Percentiles rank a stretch among this genome's conserved stretches.
These are phyloP conservation scores for Aspergillus sclerotioniger DNA, from an alignment of 495 filamentous ascomycete species.

Conservation along the genomic window DNA sequence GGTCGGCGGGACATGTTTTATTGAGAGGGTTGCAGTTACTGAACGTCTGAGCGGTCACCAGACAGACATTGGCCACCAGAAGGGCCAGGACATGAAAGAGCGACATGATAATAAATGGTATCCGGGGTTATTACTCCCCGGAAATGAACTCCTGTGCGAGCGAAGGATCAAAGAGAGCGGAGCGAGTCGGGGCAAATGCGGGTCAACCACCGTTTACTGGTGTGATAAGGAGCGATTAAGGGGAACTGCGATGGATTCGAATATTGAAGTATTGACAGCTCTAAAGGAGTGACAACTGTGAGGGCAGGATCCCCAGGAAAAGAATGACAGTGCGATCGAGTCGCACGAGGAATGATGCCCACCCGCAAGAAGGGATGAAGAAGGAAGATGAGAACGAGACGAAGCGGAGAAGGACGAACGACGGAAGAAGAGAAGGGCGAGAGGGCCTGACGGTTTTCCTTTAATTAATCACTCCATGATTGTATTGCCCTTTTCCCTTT, in stretches of 20 bases:
- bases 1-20: conserved; percentile 61
- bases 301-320: conserved; percentile 19
- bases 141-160: not conserved
- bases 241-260: conserved; percentile 21
- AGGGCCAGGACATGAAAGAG: conserved; percentile 26
- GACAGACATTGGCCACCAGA: conserved; percentile 26
- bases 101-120: conserved; percentile 24
- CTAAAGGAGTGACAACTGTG: conserved; percentile 17
- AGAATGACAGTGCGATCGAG: conserved; percentile 35
- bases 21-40: conserved; percentile 68
- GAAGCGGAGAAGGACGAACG: conserved; percentile 13
- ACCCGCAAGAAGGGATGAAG: conserved; percentile 14
- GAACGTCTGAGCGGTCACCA: conserved; percentile 39
- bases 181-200: conserved; percentile 9
- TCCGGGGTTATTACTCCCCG: conserved; percentile 11
- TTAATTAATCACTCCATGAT: conserved; percentile 3
- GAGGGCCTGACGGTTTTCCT: conserved; percentile 3
- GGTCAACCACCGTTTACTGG: not conserved
- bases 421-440: conserved; percentile 10
- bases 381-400: conserved; percentile 11
- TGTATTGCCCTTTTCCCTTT: not conserved
- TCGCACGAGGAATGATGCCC: conserved; percentile 28
- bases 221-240: conserved; percentile 17
- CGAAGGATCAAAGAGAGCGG: conserved; percentile 2
- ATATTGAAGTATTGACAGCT: not conserved